phyloP scores from a whole-genome alignment of 2,329 filamentous ascomycete genomes.

The Penicillium olsonii region DNA sequence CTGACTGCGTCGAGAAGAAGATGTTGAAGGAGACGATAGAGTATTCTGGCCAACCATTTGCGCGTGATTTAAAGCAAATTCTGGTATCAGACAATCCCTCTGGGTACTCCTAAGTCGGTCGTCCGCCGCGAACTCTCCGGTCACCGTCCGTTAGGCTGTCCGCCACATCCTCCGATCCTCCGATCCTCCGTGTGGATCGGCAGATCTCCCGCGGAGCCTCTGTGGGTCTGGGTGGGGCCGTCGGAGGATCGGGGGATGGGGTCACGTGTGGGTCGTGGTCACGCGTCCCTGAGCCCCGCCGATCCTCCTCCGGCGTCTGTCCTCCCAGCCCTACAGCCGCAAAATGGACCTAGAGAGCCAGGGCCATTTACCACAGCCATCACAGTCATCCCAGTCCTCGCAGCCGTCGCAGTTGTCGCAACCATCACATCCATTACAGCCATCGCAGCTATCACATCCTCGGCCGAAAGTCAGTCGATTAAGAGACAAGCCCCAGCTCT shows the following conservation, averaged over 20 bases:
- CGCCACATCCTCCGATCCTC: neutral
- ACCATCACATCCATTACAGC: neutral
- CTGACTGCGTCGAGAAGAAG: neutral
- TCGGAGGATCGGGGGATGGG: conserved; percentile 7
- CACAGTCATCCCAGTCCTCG: neutral
- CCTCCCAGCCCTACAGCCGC: neutral
- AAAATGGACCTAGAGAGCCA: neutral
- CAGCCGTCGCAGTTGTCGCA: neutral
- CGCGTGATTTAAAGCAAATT: neutral
- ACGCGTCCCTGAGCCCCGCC: neutral
- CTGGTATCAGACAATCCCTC: neutral
- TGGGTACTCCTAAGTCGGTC: neutral
- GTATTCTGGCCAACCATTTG: neutral
- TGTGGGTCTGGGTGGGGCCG: neutral
- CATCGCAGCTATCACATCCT: conserved; percentile 1
- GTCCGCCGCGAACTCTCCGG: neutral
- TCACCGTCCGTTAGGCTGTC: neutral
- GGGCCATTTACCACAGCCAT: neutral
- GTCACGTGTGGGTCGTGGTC: neutral
- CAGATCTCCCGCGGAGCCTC: conserved; percentile 6
- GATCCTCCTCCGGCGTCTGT: neutral
- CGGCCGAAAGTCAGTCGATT: conserved; percentile 24
- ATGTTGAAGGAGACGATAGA: neutral
- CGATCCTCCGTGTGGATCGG: too few relatives aligned
- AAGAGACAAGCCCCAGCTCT: conserved; percentile 38